Evolutionary conservation across 1,284 basidiomycete genomes (phyloP), one percentile per base, ranked within the genome.

Genomic region (Austroboletus rostrupii): DNA sequence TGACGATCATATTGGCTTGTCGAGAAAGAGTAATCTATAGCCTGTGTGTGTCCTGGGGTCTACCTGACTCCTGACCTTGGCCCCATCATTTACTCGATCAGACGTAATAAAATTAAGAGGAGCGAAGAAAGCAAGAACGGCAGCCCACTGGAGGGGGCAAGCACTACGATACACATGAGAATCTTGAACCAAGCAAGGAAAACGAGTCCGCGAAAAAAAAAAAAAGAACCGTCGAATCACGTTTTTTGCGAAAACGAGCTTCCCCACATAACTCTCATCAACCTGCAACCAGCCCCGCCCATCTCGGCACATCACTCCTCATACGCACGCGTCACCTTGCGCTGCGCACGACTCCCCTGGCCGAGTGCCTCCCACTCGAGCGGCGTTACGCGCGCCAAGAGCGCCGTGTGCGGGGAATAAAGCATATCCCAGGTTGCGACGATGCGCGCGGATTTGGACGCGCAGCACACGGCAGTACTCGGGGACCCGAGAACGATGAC

Each of bases 391-490:
- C 79, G 75, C 20, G 68, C 67, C 45, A 75, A 64, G 32, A 87
- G 75, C 13, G 80, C 77, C 16, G 70, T 70, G 57, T 87, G 78
- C 33, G 85, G 60, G 2, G 83, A 78, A 53, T 78, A 75, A 12
- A 87, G 70, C 20, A 86, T 72, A 57, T 87, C 85, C 28, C 82
- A 66, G 62, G 81, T 85, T 35, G 80, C 81, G 35, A 86, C 75
- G 37, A 52, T 62, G 20, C 58, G 58, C 57, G 57, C 69, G 48
- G 58, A 67, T 54, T 64, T 39, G 60, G 47, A 70, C 46, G 60
- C 49, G 54, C 67, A 65, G 50, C 69, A 64, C 12, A 53, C 36
- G 13, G 61, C 29, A 5, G 62, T 55, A 9, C 56, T 57, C 20
- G 61, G 61, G 13, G 72, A 57, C 32, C 61, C 64, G 40, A 82